phyloP scores from a whole-genome alignment of 164 flowering plant genomes.

The Santalum album region DNA sequence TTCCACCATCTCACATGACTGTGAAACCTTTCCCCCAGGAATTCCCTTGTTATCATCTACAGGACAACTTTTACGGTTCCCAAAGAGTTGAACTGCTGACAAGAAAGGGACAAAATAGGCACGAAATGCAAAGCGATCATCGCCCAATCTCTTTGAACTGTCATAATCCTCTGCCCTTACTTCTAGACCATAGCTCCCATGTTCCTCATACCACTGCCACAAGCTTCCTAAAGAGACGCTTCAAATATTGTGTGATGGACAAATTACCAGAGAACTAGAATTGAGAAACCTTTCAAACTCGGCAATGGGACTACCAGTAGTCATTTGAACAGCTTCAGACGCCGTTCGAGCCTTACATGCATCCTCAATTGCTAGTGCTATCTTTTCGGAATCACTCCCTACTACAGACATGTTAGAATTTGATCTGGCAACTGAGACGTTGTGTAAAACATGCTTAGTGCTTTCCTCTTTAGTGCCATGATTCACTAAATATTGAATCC shows the following conservation, averaged over 20 bases:
- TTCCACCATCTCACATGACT: too few relatives aligned
- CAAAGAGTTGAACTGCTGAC: slow-evolving; percentile 76
- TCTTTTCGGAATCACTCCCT: slow-evolving; percentile 13
- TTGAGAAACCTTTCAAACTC: slow-evolving; percentile 56
- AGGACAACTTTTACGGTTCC: slow-evolving; percentile 14
- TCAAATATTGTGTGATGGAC: too few relatives aligned
- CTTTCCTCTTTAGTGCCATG: slow-evolving; percentile 9
- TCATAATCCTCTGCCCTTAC: slow-evolving; percentile 36
- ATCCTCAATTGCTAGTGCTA: slow-evolving; percentile 31
- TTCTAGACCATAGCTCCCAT: slow-evolving; percentile 63
- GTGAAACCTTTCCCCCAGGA: too few relatives aligned
- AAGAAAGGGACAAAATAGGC: slow-evolving; percentile 71
- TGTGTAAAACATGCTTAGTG: slow-evolving; percentile 4
- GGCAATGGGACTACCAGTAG: slow-evolving; percentile 48
- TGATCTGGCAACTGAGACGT: slow-evolving; percentile 3
- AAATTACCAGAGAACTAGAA: slow-evolving; percentile 46
- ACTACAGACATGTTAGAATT: slow-evolving; percentile 3
- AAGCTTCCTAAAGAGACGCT: slow-evolving; percentile 35
- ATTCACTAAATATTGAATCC: slow-evolving; percentile 6
- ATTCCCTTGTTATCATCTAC: too few relatives aligned
- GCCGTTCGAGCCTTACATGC: slow-evolving; percentile 32
- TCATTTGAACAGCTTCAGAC: slow-evolving; percentile 43
- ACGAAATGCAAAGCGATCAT: slow-evolving; percentile 21
- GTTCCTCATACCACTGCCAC: slow-evolving; percentile 80
- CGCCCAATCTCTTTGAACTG: slow-evolving; percentile 25